Evolutionary conservation across 768 basidiomycete genomes (phyloP).

Genomic region (Hygrophorus pudorinus): DNA sequence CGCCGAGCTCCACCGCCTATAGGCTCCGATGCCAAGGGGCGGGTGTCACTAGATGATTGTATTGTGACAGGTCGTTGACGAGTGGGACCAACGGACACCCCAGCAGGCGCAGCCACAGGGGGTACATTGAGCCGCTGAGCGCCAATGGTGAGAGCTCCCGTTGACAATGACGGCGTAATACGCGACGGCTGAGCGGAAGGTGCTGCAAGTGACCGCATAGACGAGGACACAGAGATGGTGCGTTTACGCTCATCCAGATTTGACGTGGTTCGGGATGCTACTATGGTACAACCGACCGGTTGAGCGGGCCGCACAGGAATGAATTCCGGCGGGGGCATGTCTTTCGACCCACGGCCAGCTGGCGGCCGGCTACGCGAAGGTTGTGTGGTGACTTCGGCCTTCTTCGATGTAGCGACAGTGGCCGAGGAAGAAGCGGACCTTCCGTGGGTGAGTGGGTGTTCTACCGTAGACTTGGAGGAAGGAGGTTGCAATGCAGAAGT

Average conservation of each 20-base stretch:
- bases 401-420: constrained; percentile 8
- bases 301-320: constrained; percentile 19
- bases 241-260: constrained; percentile 8
- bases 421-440: constrained; percentile 20
- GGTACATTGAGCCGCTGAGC: constrained; percentile 7
- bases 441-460: constrained; percentile 11
- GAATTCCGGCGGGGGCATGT: constrained; percentile 19
- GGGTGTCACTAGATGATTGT: background rate
- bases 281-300: constrained; percentile 8
- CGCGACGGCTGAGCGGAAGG: constrained; percentile 3
- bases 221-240: constrained; percentile 6
- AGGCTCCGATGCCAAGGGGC: background rate
- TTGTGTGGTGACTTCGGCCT: constrained; percentile 1
- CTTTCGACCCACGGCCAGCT: background rate
- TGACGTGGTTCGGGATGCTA: constrained; percentile 8
- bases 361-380: constrained; percentile 13
- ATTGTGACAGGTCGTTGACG: background rate
- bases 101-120: background rate
- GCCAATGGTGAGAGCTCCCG: background rate
- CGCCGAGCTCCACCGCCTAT: background rate
- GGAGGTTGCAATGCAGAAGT: constrained; percentile 17
- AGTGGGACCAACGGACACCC: background rate
- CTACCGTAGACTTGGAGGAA: constrained; percentile 6
- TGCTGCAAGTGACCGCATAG: too few relatives aligned
- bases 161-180: background rate